Conservation (phyloP, 2,329 filamentous ascomycete species). For the Botrytis hyacinthi region DNA sequence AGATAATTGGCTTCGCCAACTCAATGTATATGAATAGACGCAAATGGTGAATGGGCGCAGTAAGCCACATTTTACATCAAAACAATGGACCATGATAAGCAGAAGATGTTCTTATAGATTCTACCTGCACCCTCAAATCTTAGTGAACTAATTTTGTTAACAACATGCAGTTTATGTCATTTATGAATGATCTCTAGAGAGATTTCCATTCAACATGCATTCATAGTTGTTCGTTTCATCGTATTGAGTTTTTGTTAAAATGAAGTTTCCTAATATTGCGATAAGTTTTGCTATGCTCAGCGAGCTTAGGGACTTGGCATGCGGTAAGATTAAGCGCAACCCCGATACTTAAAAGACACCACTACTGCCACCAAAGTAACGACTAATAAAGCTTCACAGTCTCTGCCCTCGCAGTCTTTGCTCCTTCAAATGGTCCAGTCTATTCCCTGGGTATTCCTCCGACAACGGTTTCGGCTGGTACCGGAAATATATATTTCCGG, state of each 20-base stretch:
- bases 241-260: not conserved
- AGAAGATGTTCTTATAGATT: not conserved
- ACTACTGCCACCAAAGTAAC: not conserved
- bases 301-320: not conserved
- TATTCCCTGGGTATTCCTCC: constrained; percentile 31
- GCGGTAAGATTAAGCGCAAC: not conserved
- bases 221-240: not conserved
- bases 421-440: constrained; percentile 21
- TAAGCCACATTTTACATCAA: not conserved
- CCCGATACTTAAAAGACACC: not conserved
- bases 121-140: not conserved
- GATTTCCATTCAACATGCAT: not conserved
- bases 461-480: constrained; percentile 16
- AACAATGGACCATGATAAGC: not conserved
- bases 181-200: not conserved
- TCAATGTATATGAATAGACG: not conserved
- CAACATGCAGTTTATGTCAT: not conserved
- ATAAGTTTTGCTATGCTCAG: not conserved
- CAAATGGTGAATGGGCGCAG: not conserved
- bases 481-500: constrained; percentile 56
- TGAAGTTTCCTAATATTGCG: not conserved
- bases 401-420: not conserved
- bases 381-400: not conserved
- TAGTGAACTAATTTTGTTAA: not conserved
- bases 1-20: not conserved